These are phyloP conservation scores for Rhizopogon sp. DNA, from an alignment of 768 basidiomycete species.

Conservation along the genomic window DNA sequence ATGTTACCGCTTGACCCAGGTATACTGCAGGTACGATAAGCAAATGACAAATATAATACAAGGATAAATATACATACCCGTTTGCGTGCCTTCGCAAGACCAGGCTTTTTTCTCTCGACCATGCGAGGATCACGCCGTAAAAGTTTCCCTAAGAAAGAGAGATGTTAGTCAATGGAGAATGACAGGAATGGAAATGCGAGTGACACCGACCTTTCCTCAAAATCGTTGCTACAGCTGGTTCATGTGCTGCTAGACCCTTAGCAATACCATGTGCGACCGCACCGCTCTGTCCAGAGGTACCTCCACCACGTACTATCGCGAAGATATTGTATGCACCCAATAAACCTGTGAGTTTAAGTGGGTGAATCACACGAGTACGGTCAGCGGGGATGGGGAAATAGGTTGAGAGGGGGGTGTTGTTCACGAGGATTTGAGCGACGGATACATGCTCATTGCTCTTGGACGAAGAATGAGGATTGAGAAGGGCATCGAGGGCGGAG, in stretches of 20 bases:
- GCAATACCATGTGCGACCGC: constrained; percentile 77
- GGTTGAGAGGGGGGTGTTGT: constrained; percentile 71
- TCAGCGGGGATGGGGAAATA: constrained; percentile 77
- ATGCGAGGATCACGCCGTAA: constrained; percentile 91
- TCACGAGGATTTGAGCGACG: constrained; percentile 72
- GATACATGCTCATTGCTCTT: constrained; percentile 32
- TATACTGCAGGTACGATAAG: constrained; percentile 44
- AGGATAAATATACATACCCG: constrained; percentile 49
- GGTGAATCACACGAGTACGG: constrained; percentile 76
- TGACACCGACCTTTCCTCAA: constrained; percentile 64
- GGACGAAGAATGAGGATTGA: constrained; percentile 7
- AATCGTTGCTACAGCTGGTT: constrained; percentile 57
- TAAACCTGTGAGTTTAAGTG: constrained; percentile 77
- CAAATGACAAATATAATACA: not conserved
- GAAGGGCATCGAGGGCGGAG: not conserved
- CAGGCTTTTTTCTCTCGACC: constrained; percentile 98
- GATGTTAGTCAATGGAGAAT: not conserved
- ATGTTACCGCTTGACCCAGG: constrained; percentile 93
- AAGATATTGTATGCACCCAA: constrained; percentile 82
- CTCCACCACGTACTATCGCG: constrained; percentile 78
- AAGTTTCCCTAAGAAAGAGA: constrained; percentile 59
- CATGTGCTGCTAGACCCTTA: constrained; percentile 68
- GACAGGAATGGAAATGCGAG: not conserved
- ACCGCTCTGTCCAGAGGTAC: constrained; percentile 89
- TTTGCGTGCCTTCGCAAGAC: constrained; percentile 87